Percentiles rank a stretch among this genome's conserved stretches.
phyloP scores from a whole-genome alignment of 208 protist species.

The Crithidia sp. region DNA sequence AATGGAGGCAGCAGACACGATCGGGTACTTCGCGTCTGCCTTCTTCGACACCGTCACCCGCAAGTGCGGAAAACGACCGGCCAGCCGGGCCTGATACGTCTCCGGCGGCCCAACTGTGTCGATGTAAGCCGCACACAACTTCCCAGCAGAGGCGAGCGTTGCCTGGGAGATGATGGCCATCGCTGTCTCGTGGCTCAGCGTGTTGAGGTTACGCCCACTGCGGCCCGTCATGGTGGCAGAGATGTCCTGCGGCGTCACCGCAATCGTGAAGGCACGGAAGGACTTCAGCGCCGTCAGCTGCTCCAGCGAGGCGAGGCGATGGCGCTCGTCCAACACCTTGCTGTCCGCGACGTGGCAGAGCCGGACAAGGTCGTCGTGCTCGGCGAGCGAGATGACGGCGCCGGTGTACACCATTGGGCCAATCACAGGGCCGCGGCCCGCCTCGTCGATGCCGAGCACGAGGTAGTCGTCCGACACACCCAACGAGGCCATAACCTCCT shows the following conservation, averaged over 20 bases:
- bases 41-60: constrained; percentile 88
- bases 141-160: constrained; percentile 69
- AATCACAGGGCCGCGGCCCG: constrained; percentile 93
- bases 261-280: constrained; percentile 69
- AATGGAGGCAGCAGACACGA: constrained; percentile 94
- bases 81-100: constrained; percentile 79
- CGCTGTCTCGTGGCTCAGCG: constrained; percentile 87
- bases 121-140: constrained; percentile 91
- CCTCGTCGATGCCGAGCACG: constrained; percentile 95
- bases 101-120: constrained; percentile 92
- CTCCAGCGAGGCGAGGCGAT: constrained; percentile 55
- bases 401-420: constrained; percentile 96
- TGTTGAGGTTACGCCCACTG: constrained; percentile 85
- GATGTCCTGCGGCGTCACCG: constrained; percentile 75
- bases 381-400: constrained; percentile 67
- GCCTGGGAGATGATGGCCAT: constrained; percentile 82
- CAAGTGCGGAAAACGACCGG: constrained; percentile 86
- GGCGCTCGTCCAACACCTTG: constrained; percentile 73
- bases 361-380: constrained; percentile 76
- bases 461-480: constrained; percentile 57
- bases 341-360: constrained; percentile 90
- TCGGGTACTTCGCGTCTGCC: constrained; percentile 92
- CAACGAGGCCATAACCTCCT: constrained; percentile 62
- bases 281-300: constrained; percentile 66
- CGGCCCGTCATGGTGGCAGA: constrained; percentile 71